These are phyloP conservation scores for Mrakia blollopis DNA, from an alignment of 768 basidiomycete genomes.

Conservation along the genomic window DNA sequence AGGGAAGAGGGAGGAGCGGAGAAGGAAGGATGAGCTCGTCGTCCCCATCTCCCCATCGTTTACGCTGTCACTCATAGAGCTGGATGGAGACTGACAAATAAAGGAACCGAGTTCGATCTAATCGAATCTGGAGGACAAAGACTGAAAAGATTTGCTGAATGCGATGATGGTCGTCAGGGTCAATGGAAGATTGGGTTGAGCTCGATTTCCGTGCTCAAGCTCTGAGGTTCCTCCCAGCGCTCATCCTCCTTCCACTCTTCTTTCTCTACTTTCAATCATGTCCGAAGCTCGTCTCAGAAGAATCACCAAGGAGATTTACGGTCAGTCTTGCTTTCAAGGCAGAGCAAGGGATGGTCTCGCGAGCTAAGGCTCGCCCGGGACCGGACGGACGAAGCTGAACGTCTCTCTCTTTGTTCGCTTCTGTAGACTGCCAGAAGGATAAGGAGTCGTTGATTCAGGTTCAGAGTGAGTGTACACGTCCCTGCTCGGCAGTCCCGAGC, in stretches of 20 bases:
- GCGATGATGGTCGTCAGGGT: no score
- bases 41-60: no score
- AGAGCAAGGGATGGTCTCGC: background rate
- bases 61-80: no score
- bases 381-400: background rate
- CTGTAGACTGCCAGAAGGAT: slow-evolving; percentile 93
- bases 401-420: background rate
- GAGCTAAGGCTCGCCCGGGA: background rate
- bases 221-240: no score
- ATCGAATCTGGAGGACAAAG: no score
- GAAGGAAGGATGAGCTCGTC: no score
- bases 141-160: no score
- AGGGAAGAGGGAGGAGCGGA: no score
- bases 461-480: slow-evolving; percentile 48
- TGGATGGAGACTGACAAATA: no score
- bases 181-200: no score
- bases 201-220: no score
- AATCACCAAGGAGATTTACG: slow-evolving; percentile 90
- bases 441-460: slow-evolving; percentile 80
- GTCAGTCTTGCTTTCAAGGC: slow-evolving; percentile 43
- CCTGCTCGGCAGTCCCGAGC: background rate
- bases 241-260: background rate
- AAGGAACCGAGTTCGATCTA: no score
- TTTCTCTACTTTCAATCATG: slow-evolving; percentile 34
- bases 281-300: slow-evolving; percentile 87